Conservation (phyloP, 2,329 filamentous ascomycete species). For the Verticillium albo-atrum region DNA sequence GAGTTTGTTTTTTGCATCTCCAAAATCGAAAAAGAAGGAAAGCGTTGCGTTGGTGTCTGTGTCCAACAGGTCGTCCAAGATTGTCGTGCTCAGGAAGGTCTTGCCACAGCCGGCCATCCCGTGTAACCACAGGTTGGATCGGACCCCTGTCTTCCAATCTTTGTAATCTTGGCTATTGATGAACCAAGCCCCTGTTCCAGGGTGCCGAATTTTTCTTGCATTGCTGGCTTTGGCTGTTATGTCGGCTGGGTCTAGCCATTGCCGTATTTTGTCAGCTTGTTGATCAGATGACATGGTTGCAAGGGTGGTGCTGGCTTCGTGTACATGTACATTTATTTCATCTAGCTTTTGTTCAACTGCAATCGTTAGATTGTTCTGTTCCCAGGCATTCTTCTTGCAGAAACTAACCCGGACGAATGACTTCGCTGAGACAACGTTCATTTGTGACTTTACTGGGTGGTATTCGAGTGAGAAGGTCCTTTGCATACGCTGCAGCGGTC, state of each 20-base stretch:
- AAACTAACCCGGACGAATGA: too few relatives aligned
- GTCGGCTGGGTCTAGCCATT: constrained; percentile 11
- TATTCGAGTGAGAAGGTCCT: too few relatives aligned
- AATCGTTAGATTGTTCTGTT: too few relatives aligned
- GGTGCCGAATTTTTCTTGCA: constrained; percentile 8
- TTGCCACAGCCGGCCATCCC: constrained; percentile 2
- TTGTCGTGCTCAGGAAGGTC: constrained; percentile 1
- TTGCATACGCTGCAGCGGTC: too few relatives aligned
- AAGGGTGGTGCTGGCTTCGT: too few relatives aligned
- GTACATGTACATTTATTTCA: too few relatives aligned
- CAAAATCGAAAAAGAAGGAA: constrained; percentile 1
- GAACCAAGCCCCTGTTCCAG: constrained; percentile 1
- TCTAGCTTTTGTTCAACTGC: too few relatives aligned
- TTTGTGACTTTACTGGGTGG: too few relatives aligned
- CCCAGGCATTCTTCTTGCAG: too few relatives aligned
- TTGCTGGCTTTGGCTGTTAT: constrained; percentile 5
- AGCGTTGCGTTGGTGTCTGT: not conserved
- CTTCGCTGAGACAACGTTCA: too few relatives aligned
- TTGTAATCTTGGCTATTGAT: not conserved
- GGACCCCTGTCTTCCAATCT: not conserved
- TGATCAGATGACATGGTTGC: too few relatives aligned
- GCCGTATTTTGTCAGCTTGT: too few relatives aligned
- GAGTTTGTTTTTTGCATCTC: not conserved
- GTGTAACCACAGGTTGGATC: constrained; percentile 1
- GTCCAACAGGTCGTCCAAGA: not conserved